Conservation (phyloP, 495 filamentous ascomycete genomes). For the Penicillium ucsense region DNA sequence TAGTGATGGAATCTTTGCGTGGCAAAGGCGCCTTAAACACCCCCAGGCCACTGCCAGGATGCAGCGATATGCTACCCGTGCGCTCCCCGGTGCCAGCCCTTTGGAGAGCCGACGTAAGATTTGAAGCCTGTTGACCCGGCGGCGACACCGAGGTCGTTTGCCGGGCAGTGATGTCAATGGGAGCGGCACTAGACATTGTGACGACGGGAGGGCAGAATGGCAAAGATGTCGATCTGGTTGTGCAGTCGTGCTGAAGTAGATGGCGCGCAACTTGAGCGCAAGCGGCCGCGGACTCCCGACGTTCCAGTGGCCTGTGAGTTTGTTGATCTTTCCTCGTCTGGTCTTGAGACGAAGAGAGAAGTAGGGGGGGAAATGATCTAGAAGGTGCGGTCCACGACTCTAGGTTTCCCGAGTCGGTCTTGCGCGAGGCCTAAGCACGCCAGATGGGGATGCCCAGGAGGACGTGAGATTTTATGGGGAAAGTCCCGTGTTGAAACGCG, state of each 20-base stretch:
- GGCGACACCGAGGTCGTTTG: conserved; percentile 52
- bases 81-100: conserved; percentile 34
- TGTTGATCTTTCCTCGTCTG: too few species aligned
- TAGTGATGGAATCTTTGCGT: conserved; percentile 64
- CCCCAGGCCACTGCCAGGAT: conserved; percentile 40
- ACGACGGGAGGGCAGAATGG: conserved; percentile 3
- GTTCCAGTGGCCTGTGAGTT: too few species aligned
- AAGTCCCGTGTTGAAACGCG: conserved; percentile 34
- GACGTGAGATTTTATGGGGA: conserved; percentile 17
- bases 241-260: background rate
- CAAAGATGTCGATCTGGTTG: background rate
- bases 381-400: conserved; percentile 1
- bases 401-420: conserved; percentile 28
- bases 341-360: background rate
- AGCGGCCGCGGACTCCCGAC: too few species aligned
- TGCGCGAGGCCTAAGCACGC: conserved; percentile 27
- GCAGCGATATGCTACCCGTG: conserved; percentile 31
- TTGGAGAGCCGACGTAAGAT: conserved; percentile 52
- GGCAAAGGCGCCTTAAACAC: conserved; percentile 47
- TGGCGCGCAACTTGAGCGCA: too few species aligned
- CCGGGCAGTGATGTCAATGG: conserved; percentile 58
- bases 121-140: conserved; percentile 49
- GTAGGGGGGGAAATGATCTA: conserved; percentile 14
- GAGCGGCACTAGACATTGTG: conserved; percentile 47
- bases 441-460: conserved; percentile 36